Evolutionary conservation across 2,329 filamentous ascomycete species (phyloP), one percentile per base, ranked within the genome.

Genomic region (Fusarium protoensiforme): DNA sequence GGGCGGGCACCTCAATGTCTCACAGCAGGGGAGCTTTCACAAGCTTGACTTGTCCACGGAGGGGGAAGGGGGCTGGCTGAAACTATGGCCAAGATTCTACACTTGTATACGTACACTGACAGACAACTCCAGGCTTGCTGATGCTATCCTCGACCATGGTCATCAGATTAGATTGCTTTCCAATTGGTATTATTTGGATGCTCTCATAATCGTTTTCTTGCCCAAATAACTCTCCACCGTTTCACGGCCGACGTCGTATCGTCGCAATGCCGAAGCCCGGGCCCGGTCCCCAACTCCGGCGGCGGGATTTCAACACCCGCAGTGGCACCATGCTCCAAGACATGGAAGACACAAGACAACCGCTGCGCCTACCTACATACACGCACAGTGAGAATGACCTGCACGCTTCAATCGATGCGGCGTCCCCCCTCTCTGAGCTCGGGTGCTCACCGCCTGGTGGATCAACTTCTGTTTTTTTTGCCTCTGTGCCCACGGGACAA

Each of bases 381-480:
- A 29, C 39, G 43, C 41, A 36, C 20, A 29, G 39, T 61, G 27
- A 38, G 24, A 33, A 22, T 33, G 36, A 57, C 46, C 65, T 58
- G 61, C 69, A 72, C 56, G 61, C 59, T 69, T 38, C 68, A 69
- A 62, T 69, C 41, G 41, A 62, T 35, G 43, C 39, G 36, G 36
- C 22, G 38, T 31, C 57, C 63, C 56, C 69, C 36, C 57, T 39
- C n/a, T 58, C 39, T 33, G 48, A 54, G 56, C 57, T 38, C 56
- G 51, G 61, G 60, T 72, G 64, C 68, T 69, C 71, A 73, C 71
- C 71, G 71, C 71, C 71, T 72, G 64, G 61, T 74, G 71, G 71
- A 73, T 74, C 71, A 46, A 16, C 41, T 46, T 10, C 20, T 35
- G 33, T n/a, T 48, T 16, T 29, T 48, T 51, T 51, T 73, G 61